A percentile compares a stretch with the other conserved stretches of the same genome.
These are phyloP conservation scores for Clonostachys rosea DNA, from an alignment of 2,329 filamentous ascomycete genomes.

Conservation along the genomic window DNA sequence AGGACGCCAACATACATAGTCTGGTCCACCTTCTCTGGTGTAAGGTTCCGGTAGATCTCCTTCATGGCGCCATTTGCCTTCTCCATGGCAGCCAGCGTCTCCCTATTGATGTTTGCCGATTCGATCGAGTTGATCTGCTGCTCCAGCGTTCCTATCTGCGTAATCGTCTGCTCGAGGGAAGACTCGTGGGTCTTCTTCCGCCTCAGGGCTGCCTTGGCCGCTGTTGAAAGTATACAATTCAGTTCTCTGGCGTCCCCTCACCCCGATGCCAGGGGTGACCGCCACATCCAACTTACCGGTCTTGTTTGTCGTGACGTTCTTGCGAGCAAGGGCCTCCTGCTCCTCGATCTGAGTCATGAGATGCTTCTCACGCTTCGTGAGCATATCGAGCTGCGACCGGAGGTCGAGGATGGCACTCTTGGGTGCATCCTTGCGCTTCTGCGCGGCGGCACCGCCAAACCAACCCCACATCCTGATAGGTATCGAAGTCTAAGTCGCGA, in stretches of 20 bases:
- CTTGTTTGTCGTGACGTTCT: slow-evolving; percentile 84
- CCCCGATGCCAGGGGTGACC: neutral
- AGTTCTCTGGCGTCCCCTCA: neutral
- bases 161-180: slow-evolving; percentile 82
- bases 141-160: slow-evolving; percentile 88
- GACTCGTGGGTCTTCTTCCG: slow-evolving; percentile 95
- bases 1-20: slow-evolving; percentile 67
- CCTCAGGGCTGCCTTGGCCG: slow-evolving; percentile 82
- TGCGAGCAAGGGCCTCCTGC: slow-evolving; percentile 82
- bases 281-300: slow-evolving; percentile 60
- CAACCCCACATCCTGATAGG: slow-evolving; percentile 66
- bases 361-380: slow-evolving; percentile 93
- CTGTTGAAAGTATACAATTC: slow-evolving; percentile 38
- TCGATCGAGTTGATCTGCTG: slow-evolving; percentile 96
- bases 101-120: slow-evolving; percentile 96
- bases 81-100: slow-evolving; percentile 93
- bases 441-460: slow-evolving; percentile 80
- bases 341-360: slow-evolving; percentile 89
- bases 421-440: slow-evolving; percentile 87
- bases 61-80: slow-evolving; percentile 87
- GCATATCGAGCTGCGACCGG: slow-evolving; percentile 89
- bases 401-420: slow-evolving; percentile 94
- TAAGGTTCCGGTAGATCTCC: slow-evolving; percentile 84
- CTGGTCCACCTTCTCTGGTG: slow-evolving; percentile 89
- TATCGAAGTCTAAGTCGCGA: too few relatives aligned